phyloP scores from a whole-genome alignment of 176 grass and related monocot genomes.

The Cenchrus americanus region DNA sequence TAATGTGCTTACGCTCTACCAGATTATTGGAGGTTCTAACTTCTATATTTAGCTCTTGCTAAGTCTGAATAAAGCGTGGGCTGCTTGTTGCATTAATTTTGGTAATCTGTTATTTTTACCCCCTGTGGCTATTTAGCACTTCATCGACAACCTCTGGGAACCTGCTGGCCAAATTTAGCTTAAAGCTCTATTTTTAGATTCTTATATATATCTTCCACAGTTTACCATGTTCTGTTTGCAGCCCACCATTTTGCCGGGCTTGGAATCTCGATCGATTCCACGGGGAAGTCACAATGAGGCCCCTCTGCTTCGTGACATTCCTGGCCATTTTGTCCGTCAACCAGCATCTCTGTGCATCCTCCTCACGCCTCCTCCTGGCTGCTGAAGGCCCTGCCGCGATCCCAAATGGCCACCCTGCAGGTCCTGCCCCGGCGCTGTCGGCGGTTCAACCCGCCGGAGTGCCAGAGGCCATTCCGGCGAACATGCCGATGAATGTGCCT shows the following conservation, averaged over 20 bases:
- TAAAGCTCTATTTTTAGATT: background rate
- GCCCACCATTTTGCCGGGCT: slow-evolving; percentile 17
- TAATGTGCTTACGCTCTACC: too few relatives aligned
- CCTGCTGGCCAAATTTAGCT: slow-evolving; percentile 27
- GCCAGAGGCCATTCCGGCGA: background rate
- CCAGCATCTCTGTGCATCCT: background rate
- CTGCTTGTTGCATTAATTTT: slow-evolving; percentile 2
- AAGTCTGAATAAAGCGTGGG: background rate
- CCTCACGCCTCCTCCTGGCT: slow-evolving; percentile 16
- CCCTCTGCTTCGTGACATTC: slow-evolving; percentile 37
- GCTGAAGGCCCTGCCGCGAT: background rate
- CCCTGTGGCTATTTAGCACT: background rate
- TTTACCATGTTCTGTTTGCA: slow-evolving; percentile 25
- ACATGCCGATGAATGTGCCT: too few relatives aligned
- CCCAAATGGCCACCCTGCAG: background rate
- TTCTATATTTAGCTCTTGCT: slow-evolving; percentile 32
- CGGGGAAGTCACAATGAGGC: slow-evolving; percentile 37
- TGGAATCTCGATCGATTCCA: slow-evolving; percentile 38
- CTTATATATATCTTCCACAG: background rate
- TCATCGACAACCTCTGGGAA: background rate
- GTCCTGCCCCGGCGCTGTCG: background rate
- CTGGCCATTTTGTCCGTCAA: slow-evolving; percentile 35
- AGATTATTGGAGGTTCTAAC: background rate
- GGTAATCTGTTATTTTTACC: background rate
- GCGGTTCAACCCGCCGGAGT: background rate